Evolutionary conservation across 805 yeast species (phyloP).

Genomic region (Cyberlindnera samutprakarnensis): DNA sequence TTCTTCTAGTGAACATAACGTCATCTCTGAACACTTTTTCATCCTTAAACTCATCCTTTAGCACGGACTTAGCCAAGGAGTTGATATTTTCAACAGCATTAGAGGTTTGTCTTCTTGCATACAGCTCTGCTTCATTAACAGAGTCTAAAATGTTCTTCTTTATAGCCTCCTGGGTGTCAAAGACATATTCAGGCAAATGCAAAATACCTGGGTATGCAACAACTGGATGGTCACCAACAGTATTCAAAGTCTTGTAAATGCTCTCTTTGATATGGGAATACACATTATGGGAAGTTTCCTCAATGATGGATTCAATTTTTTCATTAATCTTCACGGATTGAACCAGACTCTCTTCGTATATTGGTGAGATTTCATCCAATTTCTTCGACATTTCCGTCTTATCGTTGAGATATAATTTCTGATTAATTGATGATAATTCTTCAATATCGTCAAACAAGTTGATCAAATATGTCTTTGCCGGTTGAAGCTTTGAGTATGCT

Average conservation of each 20-base stretch:
- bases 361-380: slow-evolving; percentile 54
- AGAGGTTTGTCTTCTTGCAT: slow-evolving; percentile 56
- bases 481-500: slow-evolving; percentile 79
- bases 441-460: slow-evolving; percentile 65
- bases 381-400: slow-evolving; percentile 38
- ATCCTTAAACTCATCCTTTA: slow-evolving; percentile 50
- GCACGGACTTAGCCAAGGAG: slow-evolving; percentile 49
- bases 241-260: slow-evolving; percentile 44
- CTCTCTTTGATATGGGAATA: slow-evolving; percentile 53
- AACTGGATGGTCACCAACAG: slow-evolving; percentile 42
- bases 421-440: slow-evolving; percentile 55
- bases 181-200: slow-evolving; percentile 63
- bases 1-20: slow-evolving; percentile 75
- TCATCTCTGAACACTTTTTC: slow-evolving; percentile 61
- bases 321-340: slow-evolving; percentile 51
- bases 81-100: slow-evolving; percentile 56
- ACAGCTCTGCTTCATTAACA: slow-evolving; percentile 57
- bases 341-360: slow-evolving; percentile 44
- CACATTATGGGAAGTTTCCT: slow-evolving; percentile 45
- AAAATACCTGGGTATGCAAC: slow-evolving; percentile 54
- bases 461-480: slow-evolving; percentile 80
- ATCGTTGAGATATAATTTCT: slow-evolving; percentile 43
- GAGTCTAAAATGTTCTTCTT: slow-evolving; percentile 56
- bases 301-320: slow-evolving; percentile 55
- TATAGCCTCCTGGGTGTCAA: slow-evolving; percentile 59